Conservation (phyloP, 306 rosid genomes). For the Gleditsia sinensis region DNA sequence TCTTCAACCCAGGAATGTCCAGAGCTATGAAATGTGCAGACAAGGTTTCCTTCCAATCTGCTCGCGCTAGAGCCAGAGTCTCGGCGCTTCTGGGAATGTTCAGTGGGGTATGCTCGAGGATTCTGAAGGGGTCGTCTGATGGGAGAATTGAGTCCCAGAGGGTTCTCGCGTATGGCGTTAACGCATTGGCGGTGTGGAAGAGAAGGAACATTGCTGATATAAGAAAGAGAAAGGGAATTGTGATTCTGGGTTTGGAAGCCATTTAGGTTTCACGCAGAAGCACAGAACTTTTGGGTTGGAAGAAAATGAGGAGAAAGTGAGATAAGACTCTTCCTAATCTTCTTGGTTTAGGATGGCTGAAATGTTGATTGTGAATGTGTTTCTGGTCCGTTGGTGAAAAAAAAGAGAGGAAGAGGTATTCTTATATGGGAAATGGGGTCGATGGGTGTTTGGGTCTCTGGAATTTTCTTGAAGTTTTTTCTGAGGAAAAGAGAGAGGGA, state of each 20-base stretch:
- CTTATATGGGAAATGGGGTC: neutral
- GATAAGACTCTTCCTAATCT: neutral
- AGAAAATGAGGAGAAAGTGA: neutral
- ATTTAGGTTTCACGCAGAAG: neutral
- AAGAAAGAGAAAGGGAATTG: neutral
- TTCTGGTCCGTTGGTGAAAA: no score
- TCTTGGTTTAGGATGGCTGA: no score
- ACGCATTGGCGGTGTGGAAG: constrained; percentile 25
- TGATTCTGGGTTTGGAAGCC: neutral
- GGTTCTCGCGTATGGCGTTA: constrained; percentile 40
- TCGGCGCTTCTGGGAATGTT: constrained; percentile 32
- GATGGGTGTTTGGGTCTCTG: neutral
- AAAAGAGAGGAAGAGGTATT: neutral
- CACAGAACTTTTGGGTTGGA: no score
- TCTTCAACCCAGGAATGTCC: constrained; percentile 52
- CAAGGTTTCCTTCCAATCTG: constrained; percentile 52
- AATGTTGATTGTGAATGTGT: neutral
- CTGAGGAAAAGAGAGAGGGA: neutral
- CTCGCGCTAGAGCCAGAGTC: constrained; percentile 42
- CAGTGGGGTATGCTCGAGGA: constrained; percentile 46
- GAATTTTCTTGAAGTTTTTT: constrained; percentile 30
- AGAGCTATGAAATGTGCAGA: constrained; percentile 34
- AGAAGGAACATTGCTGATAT: neutral
- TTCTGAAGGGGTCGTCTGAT: constrained; percentile 49
- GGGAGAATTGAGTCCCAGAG: constrained; percentile 45